Percentiles rank a stretch among this genome's conserved stretches.
These are phyloP conservation scores for Arthrobotrys iridis DNA, from an alignment of 2,329 filamentous ascomycete genomes.

Conservation along the genomic window DNA sequence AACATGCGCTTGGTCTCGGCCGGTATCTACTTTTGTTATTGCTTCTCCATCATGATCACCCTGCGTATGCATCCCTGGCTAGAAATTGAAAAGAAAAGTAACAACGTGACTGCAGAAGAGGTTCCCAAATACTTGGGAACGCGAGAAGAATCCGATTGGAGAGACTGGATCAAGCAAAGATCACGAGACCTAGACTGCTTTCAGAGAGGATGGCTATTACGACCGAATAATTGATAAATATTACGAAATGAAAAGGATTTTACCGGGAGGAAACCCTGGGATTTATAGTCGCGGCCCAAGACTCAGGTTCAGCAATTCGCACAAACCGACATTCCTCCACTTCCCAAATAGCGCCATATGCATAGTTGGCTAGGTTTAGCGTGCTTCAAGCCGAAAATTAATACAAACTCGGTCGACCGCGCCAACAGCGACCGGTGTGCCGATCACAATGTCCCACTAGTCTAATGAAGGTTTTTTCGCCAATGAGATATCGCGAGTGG, in stretches of 20 bases:
- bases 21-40: constrained; percentile 52
- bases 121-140: not conserved
- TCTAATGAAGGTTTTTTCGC: not conserved
- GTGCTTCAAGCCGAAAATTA: not conserved
- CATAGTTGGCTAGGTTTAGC: not conserved
- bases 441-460: not conserved
- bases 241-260: constrained; percentile 23
- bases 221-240: constrained; percentile 26
- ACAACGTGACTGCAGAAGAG: constrained; percentile 7
- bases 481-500: constrained; percentile 18
- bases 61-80: constrained; percentile 51
- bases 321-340: too few relatives aligned
- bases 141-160: not conserved
- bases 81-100: constrained; percentile 30
- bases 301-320: not conserved
- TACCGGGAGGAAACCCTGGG: not conserved
- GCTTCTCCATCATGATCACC: constrained; percentile 48
- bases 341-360: too few relatives aligned
- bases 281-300: constrained; percentile 27
- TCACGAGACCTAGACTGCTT: constrained; percentile 14
- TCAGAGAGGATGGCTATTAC: not conserved
- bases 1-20: constrained; percentile 24
- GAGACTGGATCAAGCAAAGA: not conserved
- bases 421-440: not conserved
- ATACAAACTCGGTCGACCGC: not conserved